Conservation (phyloP, 225 moss, liverwort and hornwort genomes). For the Pseudisothecium myosuroides region DNA sequence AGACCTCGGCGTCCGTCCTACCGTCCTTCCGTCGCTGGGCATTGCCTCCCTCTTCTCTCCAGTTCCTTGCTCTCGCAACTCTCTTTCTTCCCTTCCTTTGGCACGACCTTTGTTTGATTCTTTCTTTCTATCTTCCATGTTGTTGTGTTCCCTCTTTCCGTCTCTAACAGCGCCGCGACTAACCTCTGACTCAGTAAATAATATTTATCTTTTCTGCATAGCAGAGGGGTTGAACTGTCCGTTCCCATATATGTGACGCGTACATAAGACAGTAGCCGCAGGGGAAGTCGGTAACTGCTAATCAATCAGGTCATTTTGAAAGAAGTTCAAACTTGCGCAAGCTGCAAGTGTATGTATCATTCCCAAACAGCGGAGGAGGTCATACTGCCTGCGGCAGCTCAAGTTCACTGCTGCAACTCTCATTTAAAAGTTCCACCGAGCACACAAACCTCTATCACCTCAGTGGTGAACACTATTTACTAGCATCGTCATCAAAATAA, state of each 20-base stretch:
- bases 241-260: not conserved
- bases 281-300: not conserved
- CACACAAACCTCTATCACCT: too few species aligned
- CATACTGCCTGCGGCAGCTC: not conserved
- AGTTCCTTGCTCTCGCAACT: constrained; percentile 66
- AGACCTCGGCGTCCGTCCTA: not conserved
- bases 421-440: too few species aligned
- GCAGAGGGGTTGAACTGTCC: not conserved
- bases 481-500: too few species aligned
- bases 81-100: not conserved
- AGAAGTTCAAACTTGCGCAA: not conserved
- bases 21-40: constrained; percentile 7
- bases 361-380: not conserved
- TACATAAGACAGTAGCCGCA: not conserved
- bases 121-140: not conserved
- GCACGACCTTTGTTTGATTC: not conserved
- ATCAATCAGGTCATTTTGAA: not conserved
- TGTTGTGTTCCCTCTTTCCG: not conserved
- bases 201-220: not conserved
- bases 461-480: too few species aligned
- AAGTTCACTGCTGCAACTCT: not conserved
- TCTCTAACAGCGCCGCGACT: not conserved
- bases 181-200: not conserved
- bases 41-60: constrained; percentile 97
- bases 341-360: not conserved